Base-by-base conservation (phyloP, 2,329 filamentous ascomycete genomes). In the Fusarium algeriense region DNA sequence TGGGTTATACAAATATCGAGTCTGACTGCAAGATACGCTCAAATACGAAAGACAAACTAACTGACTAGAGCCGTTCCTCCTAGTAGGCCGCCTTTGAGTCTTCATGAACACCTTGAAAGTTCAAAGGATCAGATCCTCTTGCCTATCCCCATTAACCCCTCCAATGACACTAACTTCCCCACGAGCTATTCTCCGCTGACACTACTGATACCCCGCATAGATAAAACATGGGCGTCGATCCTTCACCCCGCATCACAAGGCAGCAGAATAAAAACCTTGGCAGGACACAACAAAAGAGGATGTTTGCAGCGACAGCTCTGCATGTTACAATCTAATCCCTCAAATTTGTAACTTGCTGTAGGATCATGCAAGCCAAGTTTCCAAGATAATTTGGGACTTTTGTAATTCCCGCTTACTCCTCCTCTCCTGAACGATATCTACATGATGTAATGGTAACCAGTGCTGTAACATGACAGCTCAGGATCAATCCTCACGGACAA, bases 241-340 rank as follows among this genome's bases (percentile, higher is more conserved):
- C 44, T 60, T 20, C 30, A 34, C 55, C 45, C 60, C 40, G 46
- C 56, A 64, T 37, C 34, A 52, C 59, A 46, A 66, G 50, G 59
- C 59, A 64, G 40, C 52, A 66, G 62, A 45, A 56, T 56, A 63
- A 50, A 35, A 56, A 45, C 2, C 49, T 56, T 62, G 49, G 37
- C 40, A 45, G 15, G 13, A 20, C 14, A 14, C 6, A 40, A 34
- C n/a, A 30, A 6, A 37, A 55, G 3, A 44, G 14, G 49, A 35
- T 14, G 17, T 37, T 26, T 44, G 20, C 13, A 26, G 15, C 32
- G 26, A 20, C 13, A 12, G 5, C 19, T 26, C 23, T 46, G 28
- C 20, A 38, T 14, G 37, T n/a, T 17, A 28, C 9, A 35, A n/a
- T 23, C n/a, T 35, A 45, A 40, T 34, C 15, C 50, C 50, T 64